Evolutionary conservation across 2,329 filamentous ascomycete species (phyloP).

Genomic region (Pseudocercospora fijiensis): DNA sequence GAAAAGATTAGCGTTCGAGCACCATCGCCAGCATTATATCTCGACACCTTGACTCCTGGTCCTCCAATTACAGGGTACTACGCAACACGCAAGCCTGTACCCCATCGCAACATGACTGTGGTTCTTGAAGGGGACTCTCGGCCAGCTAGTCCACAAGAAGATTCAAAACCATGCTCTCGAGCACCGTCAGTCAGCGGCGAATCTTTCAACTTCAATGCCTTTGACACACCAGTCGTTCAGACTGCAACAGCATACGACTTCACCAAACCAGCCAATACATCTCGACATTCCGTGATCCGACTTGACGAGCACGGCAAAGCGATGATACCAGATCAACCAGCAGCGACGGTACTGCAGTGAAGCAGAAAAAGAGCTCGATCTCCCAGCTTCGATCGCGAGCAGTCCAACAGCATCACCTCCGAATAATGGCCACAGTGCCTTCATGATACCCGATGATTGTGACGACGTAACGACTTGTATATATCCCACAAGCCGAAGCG

Average conservation of each 20-base stretch:
- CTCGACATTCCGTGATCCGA: not conserved
- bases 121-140: conserved; percentile 1
- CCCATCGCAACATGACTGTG: conserved; percentile 5
- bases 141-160: not conserved
- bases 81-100: not conserved
- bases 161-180: not conserved
- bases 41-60: not conserved
- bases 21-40: conserved; percentile 4
- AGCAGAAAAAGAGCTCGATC: not conserved
- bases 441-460: not conserved
- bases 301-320: conserved; percentile 1
- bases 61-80: conserved; percentile 2
- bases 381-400: not conserved
- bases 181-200: conserved; percentile 6
- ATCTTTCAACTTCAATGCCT: conserved; percentile 3
- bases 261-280: not conserved
- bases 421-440: not conserved
- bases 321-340: not conserved
- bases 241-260: conserved; percentile 8
- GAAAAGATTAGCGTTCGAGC: not conserved
- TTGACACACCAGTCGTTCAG: conserved; percentile 8
- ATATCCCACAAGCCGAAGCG: not conserved
- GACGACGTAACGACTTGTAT: conserved; percentile 3
- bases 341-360: not conserved
- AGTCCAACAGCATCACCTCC: not conserved